Conservation (phyloP, 345 rosid genomes). For the Camelina neglecta region DNA sequence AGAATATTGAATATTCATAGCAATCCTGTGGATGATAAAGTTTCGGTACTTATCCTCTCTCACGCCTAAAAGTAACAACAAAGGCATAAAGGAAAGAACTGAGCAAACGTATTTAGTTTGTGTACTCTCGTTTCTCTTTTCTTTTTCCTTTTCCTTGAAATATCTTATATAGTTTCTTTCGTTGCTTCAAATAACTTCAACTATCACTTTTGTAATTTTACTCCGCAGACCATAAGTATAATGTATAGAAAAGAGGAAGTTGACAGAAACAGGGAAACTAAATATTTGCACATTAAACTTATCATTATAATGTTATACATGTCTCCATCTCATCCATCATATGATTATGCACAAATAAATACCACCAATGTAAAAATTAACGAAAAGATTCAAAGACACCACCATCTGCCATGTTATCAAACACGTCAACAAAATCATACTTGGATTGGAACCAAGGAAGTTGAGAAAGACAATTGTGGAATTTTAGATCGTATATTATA, state of each 20-base stretch:
- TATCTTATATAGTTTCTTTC: neutral
- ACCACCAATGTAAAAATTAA: neutral
- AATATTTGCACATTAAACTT: neutral
- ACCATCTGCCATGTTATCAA: neutral
- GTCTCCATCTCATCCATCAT: neutral
- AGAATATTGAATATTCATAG: neutral
- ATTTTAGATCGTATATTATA: slow-evolving; percentile 6
- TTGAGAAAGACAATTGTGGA: slow-evolving; percentile 18
- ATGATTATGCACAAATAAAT: slow-evolving; percentile 3
- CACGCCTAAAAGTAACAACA: slow-evolving; percentile 22
- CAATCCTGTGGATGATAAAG: neutral
- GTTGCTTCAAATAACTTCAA: neutral
- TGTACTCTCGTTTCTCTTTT: slow-evolving; percentile 11
- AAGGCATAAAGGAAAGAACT: slow-evolving; percentile 30
- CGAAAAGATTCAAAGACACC: neutral
- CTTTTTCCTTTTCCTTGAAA: neutral
- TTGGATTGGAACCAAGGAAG: slow-evolving; percentile 24
- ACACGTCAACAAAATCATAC: neutral
- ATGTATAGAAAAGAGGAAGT: too few species aligned
- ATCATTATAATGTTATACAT: neutral
- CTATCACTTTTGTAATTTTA: neutral
- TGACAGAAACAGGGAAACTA: too few species aligned
- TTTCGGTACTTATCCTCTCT: slow-evolving; percentile 5
- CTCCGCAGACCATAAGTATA: too few species aligned
- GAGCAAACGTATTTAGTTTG: slow-evolving; percentile 35